Percentiles rank a stretch among this genome's conserved stretches.
These are phyloP conservation scores for Citeromyces matritensis DNA, from an alignment of 805 yeast genomes.

Conservation along the genomic window DNA sequence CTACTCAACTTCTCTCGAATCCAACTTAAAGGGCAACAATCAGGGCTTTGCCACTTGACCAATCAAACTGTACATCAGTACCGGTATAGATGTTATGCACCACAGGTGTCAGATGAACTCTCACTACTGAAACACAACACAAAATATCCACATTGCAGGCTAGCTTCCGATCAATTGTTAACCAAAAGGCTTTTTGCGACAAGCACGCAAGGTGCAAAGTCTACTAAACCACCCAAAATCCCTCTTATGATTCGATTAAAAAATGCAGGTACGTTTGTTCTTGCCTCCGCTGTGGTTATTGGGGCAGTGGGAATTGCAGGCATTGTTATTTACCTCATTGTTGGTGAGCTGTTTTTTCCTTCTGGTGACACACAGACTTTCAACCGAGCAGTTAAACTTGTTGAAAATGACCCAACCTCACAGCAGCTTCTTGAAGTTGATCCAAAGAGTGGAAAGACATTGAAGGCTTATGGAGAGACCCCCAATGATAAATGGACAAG, in stretches of 20 bases:
- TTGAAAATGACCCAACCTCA: slow-evolving; percentile 52
- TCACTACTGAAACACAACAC: too few species aligned
- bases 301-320: slow-evolving; percentile 60
- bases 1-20: too few species aligned
- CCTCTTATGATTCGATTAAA: slow-evolving; percentile 15
- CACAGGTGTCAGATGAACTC: too few species aligned
- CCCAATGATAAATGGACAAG: slow-evolving; percentile 70
- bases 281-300: slow-evolving; percentile 45
- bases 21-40: too few species aligned
- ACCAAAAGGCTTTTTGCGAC: too few species aligned
- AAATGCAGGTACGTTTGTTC: slow-evolving; percentile 44
- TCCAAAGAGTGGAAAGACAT: slow-evolving; percentile 31
- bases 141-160: too few species aligned
- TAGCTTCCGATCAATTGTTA: too few species aligned
- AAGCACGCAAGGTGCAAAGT: too few species aligned
- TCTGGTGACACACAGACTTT: slow-evolving; percentile 86
- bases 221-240: too few species aligned
- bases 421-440: slow-evolving; percentile 40
- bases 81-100: too few species aligned
- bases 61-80: too few species aligned
- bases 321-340: slow-evolving; percentile 55
- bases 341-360: slow-evolving; percentile 74
- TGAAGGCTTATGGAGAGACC: slow-evolving; percentile 76
- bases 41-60: too few species aligned
- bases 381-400: slow-evolving; percentile 67